Conservation (phyloP, 1,284 basidiomycete species). For the Exobasidium rhododendri region DNA sequence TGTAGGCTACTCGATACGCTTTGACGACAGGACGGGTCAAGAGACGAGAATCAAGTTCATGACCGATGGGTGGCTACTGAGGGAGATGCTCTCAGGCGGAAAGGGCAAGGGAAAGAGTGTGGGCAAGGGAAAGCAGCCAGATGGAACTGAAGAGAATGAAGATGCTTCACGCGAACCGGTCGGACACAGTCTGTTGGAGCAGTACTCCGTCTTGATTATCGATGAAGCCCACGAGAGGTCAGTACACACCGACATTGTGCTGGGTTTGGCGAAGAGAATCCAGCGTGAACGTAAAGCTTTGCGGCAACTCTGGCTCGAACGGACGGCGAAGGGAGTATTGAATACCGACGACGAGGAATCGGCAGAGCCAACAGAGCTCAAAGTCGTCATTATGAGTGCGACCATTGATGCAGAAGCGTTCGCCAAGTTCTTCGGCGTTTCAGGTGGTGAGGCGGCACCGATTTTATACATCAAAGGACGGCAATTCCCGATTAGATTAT, state of each 20-base stretch:
- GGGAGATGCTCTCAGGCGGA: constrained; percentile 74
- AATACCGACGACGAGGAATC: constrained; percentile 51
- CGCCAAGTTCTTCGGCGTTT: constrained; percentile 24
- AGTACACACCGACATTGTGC: constrained; percentile 86
- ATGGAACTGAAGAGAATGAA: constrained; percentile 9
- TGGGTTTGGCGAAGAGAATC: constrained; percentile 74
- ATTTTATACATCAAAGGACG: constrained; percentile 76
- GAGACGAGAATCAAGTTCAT: constrained; percentile 84
- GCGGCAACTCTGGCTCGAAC: constrained; percentile 46
- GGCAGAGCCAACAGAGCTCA: constrained; percentile 61
- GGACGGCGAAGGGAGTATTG: constrained; percentile 9
- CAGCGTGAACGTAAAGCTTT: constrained; percentile 60
- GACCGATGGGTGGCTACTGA: constrained; percentile 93
- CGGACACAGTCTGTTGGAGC: constrained; percentile 62
- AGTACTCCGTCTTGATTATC: constrained; percentile 84
- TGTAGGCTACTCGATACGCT: constrained; percentile 93
- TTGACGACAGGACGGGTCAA: constrained; percentile 73
- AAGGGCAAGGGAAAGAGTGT: neutral
- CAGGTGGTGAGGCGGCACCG: constrained; percentile 63
- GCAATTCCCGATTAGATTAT: constrained; percentile 49
- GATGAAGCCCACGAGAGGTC: constrained; percentile 98
- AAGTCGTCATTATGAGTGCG: constrained; percentile 69
- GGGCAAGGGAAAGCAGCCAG: neutral
- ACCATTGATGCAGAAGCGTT: constrained; percentile 39
- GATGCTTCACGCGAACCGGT: constrained; percentile 13